Evolutionary conservation across 192 early-diverging fungal species (phyloP).

Genomic region (Gamsiella multidivaricata): DNA sequence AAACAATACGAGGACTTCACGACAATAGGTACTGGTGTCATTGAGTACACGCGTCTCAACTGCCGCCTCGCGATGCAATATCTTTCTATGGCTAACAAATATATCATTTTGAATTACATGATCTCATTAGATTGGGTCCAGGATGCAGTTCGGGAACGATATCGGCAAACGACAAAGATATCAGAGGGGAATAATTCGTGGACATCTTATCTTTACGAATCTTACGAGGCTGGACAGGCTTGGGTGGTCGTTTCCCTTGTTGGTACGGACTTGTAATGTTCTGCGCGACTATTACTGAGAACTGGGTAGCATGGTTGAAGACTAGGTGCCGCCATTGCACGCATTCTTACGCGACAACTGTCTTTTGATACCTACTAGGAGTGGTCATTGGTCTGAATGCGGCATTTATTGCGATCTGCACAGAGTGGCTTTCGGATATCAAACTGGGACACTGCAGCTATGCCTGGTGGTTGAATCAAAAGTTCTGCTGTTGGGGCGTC

Average conservation of each 20-base stretch:
- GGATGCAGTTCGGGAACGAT: slow-evolving; percentile 71
- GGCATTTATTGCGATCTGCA: slow-evolving; percentile 88
- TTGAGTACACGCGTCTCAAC: neutral
- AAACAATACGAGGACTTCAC: slow-evolving; percentile 76
- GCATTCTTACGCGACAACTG: too few species aligned
- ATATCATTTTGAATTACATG: neutral
- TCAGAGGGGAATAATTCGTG: slow-evolving; percentile 58
- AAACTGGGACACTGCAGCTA: slow-evolving; percentile 84
- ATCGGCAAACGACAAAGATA: slow-evolving; percentile 58
- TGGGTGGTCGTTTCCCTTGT: slow-evolving; percentile 88
- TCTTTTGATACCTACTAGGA: slow-evolving; percentile 42
- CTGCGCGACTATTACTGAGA: too few species aligned
- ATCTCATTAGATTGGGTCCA: slow-evolving; percentile 69
- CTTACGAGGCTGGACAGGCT: slow-evolving; percentile 79
- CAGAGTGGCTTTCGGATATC: slow-evolving; percentile 92
- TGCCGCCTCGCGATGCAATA: too few species aligned
- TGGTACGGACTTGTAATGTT: too few species aligned
- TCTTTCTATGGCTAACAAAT: too few species aligned
- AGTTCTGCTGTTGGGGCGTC: slow-evolving; percentile 92
- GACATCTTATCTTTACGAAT: slow-evolving; percentile 60
- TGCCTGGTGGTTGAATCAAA: slow-evolving; percentile 91
- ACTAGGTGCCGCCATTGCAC: too few species aligned
- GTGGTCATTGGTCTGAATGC: slow-evolving; percentile 84
- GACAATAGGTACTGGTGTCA: slow-evolving; percentile 62
- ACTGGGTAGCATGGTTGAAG: too few species aligned